Evolutionary conservation across 208 protist species (phyloP).

Genomic region (Trichomonas tenax): DNA sequence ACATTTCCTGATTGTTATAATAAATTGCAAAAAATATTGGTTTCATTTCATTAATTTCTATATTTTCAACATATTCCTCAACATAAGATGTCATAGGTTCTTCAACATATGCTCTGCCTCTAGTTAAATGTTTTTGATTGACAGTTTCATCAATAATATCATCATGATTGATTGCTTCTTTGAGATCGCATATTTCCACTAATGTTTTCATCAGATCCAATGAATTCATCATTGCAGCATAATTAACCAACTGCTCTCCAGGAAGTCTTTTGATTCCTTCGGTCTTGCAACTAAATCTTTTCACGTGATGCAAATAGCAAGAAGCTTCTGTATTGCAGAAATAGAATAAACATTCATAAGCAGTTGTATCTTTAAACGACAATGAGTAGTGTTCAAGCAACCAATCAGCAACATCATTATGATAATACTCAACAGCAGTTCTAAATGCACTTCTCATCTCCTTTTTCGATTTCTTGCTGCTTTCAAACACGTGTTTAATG

Average conservation of each 20-base stretch:
- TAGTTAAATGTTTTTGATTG: background rate
- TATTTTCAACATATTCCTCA: background rate
- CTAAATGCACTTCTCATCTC: background rate
- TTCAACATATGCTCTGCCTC: background rate
- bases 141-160: background rate
- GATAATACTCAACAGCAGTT: background rate
- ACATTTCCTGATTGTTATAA: background rate
- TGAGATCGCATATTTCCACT: background rate
- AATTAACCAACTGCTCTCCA: background rate
- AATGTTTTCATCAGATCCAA: background rate
- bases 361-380: background rate
- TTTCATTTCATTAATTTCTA: background rate
- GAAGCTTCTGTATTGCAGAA: background rate
- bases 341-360: background rate
- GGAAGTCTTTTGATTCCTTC: background rate
- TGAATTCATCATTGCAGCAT: background rate
- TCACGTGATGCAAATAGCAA: background rate
- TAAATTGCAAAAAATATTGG: background rate
- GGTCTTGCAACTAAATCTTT: background rate
- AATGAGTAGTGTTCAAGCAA: background rate
- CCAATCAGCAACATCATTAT: background rate
- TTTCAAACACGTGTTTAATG: background rate
- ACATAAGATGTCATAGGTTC: background rate
- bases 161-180: background rate
- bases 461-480: background rate